Evolutionary conservation across 1,139 yeast genomes (phyloP), one percentile per base, ranked within the genome.

Genomic region (Suhomyces wounanorum): DNA sequence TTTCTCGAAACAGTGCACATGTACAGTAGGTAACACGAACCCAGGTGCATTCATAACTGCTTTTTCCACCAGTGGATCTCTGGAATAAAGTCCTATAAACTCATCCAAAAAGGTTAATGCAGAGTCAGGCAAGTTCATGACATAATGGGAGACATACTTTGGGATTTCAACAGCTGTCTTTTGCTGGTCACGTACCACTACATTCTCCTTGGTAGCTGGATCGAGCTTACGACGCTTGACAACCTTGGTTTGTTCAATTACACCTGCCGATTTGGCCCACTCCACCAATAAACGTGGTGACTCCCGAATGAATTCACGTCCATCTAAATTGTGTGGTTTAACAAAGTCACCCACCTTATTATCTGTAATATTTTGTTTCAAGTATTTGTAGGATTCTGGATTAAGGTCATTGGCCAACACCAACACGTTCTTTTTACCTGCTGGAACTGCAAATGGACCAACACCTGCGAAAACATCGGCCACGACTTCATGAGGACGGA

Each of bases 391-490:
- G 49, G 96, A 85, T 55, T 87, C 89, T 0, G 98, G 98, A 62
- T 95, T 95, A 64, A 95, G 76, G 66, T 95, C 99, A 65, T 92
- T 95, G 16, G 98, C 97, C 60, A 92, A 74, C 0, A 89, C 96
- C 49, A 92, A 68, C 3, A 85, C 89, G 17, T 80, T 78, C 54
- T 87, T 89, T 67, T 88, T 91, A 16, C 92, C 99, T 0, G 97
- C 97, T 0, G 99, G 99, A 0, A 94, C 83, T 1, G 96, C 95
- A 73, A 95, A 95, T 2, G 99, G 99, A 0, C 99, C 99, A 2
- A 95, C 99, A 36, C 99, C 99, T 0, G 97, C 99, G 81, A 95
- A 89, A 0, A 91, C 98, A 72, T 95, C 99, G 58, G 91, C 90
- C 0, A 95, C 89, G 2, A 89, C 88, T 53, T 87, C 88, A 10